A percentile compares a stretch with the other conserved stretches of the same genome.
These are phyloP conservation scores for Phaeosphaeriaceae sp. DNA, from an alignment of 2,329 filamentous ascomycete genomes.

Conservation along the genomic window DNA sequence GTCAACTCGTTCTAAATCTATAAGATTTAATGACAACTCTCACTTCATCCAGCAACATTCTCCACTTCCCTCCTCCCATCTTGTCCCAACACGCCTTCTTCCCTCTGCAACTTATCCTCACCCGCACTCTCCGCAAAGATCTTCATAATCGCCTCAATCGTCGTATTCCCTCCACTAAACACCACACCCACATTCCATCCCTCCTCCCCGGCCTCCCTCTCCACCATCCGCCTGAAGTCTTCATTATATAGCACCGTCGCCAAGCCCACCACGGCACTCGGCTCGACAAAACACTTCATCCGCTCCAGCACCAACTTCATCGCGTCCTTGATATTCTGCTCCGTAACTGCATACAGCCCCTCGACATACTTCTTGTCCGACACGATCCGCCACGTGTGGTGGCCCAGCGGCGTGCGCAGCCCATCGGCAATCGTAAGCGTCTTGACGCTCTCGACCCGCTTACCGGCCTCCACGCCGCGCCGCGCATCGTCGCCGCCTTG, in stretches of 20 bases:
- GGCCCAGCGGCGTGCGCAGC: constrained; percentile 80
- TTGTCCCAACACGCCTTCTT: constrained; percentile 48
- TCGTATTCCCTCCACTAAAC: constrained; percentile 70
- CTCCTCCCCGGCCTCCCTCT: constrained; percentile 71
- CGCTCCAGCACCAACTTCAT: constrained; percentile 82
- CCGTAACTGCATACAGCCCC: constrained; percentile 76
- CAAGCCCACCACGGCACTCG: constrained; percentile 82
- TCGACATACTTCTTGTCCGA: constrained; percentile 72
- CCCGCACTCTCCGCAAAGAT: constrained; percentile 53
- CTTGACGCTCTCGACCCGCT: constrained; percentile 71
- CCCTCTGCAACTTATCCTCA: constrained; percentile 44
- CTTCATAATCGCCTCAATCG: constrained; percentile 65
- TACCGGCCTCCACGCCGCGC: constrained; percentile 70
- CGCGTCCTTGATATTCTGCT: constrained; percentile 80
- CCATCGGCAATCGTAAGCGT: constrained; percentile 89
- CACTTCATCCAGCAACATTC: constrained; percentile 53
- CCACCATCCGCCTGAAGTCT: constrained; percentile 73
- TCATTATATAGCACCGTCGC: constrained; percentile 86
- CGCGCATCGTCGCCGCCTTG: constrained; percentile 84
- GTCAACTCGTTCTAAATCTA: too few relatives aligned
- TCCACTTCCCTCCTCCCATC: constrained; percentile 53
- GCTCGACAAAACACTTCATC: constrained; percentile 90
- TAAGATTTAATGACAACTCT: too few relatives aligned
- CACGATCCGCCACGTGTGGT: constrained; percentile 78
- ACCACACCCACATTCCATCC: constrained; percentile 76